These are phyloP conservation scores for Inga oerstediana DNA, from an alignment of 306 rosid genomes.

Conservation along the genomic window DNA sequence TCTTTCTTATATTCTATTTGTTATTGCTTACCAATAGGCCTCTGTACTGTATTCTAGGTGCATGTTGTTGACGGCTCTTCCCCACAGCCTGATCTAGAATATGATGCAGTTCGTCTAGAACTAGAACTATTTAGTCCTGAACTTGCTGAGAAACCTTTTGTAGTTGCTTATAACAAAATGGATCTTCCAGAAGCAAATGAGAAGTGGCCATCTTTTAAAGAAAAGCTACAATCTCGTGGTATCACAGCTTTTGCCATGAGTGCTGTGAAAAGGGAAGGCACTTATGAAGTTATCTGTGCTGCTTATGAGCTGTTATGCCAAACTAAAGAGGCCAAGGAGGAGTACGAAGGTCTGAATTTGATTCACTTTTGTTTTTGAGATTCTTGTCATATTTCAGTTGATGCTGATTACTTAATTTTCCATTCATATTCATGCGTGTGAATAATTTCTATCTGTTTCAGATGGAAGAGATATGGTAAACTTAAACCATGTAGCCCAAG, in stretches of 20 bases:
- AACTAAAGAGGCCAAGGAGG: conserved; percentile 55
- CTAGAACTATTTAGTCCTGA: conserved; percentile 89
- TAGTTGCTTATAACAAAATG: conserved; percentile 92
- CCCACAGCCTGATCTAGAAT: conserved; percentile 88
- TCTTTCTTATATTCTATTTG: not conserved
- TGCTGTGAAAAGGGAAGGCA: conserved; percentile 78
- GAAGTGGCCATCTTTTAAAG: conserved; percentile 80
- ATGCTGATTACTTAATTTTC: not conserved
- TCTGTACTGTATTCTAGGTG: conserved; percentile 50
- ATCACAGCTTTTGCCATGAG: conserved; percentile 82
- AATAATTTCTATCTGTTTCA: conserved; percentile 47
- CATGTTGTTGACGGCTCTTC: conserved; percentile 94
- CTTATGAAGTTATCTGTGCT: conserved; percentile 73
- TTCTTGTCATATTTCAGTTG: conserved; percentile 11
- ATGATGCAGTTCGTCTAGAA: conserved; percentile 93
- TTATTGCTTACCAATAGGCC: conserved; percentile 7
- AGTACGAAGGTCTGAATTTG: conserved; percentile 54
- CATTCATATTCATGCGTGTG: conserved; percentile 24
- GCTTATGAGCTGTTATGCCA: conserved; percentile 65
- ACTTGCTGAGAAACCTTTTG: conserved; percentile 83
- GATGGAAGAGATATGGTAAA: conserved; percentile 49
- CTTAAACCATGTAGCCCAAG: conserved; percentile 73
- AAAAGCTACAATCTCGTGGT: conserved; percentile 69
- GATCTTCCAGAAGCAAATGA: conserved; percentile 95
- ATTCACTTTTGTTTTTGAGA: conserved; percentile 20